Evolutionary conservation across 176 grass and related monocot species (phyloP).

Genomic region (Luzula sylvatica): DNA sequence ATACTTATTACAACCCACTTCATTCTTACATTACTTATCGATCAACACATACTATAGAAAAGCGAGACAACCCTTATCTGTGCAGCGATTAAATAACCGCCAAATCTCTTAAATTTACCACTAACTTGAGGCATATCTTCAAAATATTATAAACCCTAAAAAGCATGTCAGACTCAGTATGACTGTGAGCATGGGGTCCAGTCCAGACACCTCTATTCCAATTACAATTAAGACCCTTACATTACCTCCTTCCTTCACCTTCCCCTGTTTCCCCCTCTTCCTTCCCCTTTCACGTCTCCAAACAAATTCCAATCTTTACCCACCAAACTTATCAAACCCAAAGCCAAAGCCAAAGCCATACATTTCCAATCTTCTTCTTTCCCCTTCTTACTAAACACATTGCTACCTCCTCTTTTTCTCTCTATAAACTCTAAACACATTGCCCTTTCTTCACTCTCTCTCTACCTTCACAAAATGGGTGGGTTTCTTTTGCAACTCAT

Average conservation of each 20-base stretch:
- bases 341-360: not conserved
- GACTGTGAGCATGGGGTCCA: constrained; percentile 4
- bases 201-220: too few species aligned
- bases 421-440: not conserved
- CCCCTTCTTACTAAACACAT: not conserved
- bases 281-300: not conserved
- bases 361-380: not conserved
- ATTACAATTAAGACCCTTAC: too few species aligned
- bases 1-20: too few species aligned
- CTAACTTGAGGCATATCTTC: too few species aligned
- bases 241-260: constrained; percentile 9
- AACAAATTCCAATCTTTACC: constrained; percentile 24
- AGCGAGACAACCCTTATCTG: too few species aligned
- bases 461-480: constrained; percentile 15
- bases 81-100: too few species aligned
- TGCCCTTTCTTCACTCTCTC: constrained; percentile 3
- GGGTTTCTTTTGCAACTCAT: constrained; percentile 22
- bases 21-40: too few species aligned
- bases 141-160: too few species aligned
- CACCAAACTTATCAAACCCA: constrained; percentile 15
- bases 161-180: too few species aligned
- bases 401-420: not conserved
- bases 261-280: constrained; percentile 9
- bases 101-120: too few species aligned
- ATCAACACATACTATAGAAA: too few species aligned